Conservation (phyloP, 1,139 yeast genomes). For the Hansenula anomala region DNA sequence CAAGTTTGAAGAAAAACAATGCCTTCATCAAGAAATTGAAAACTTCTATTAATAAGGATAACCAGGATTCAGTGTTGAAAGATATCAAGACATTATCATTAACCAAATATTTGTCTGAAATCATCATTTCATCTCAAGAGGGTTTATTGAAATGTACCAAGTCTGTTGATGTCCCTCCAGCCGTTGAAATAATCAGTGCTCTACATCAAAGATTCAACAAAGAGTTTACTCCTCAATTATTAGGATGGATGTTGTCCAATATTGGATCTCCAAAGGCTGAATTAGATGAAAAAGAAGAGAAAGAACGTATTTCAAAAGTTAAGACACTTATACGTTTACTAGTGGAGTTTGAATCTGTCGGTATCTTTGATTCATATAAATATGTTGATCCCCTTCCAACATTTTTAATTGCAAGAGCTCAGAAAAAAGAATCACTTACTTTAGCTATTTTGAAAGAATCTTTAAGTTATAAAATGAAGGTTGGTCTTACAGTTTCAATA, state of each 20-base stretch:
- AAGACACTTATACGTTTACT: slow-evolving; percentile 49
- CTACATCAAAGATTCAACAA: slow-evolving; percentile 70
- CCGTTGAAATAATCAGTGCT: slow-evolving; percentile 64
- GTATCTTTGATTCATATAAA: slow-evolving; percentile 42
- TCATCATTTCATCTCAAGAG: slow-evolving; percentile 59
- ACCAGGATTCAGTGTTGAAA: slow-evolving; percentile 41
- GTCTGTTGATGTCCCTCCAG: slow-evolving; percentile 56
- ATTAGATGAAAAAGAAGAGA: slow-evolving; percentile 40
- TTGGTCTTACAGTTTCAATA: slow-evolving; percentile 42
- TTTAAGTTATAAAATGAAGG: slow-evolving; percentile 42
- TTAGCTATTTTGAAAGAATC: slow-evolving; percentile 50
- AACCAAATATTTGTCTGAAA: slow-evolving; percentile 74
- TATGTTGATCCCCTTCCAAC: slow-evolving; percentile 36
- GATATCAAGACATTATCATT: slow-evolving; percentile 63
- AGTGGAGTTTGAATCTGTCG: slow-evolving; percentile 61
- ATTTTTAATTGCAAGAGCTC: slow-evolving; percentile 29
- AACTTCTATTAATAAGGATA: slow-evolving; percentile 48
- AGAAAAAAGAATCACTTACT: slow-evolving; percentile 36
- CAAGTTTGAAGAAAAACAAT: slow-evolving; percentile 80
- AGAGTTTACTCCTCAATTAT: slow-evolving; percentile 48
- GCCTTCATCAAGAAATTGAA: slow-evolving; percentile 73
- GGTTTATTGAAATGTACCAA: slow-evolving; percentile 53
- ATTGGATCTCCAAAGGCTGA: slow-evolving; percentile 35
- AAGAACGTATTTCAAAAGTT: slow-evolving; percentile 38
- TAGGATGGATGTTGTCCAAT: slow-evolving; percentile 42